Evolutionary conservation across 192 early-diverging fungal genomes (phyloP).

Genomic region (Dimargaris cristalligena): DNA sequence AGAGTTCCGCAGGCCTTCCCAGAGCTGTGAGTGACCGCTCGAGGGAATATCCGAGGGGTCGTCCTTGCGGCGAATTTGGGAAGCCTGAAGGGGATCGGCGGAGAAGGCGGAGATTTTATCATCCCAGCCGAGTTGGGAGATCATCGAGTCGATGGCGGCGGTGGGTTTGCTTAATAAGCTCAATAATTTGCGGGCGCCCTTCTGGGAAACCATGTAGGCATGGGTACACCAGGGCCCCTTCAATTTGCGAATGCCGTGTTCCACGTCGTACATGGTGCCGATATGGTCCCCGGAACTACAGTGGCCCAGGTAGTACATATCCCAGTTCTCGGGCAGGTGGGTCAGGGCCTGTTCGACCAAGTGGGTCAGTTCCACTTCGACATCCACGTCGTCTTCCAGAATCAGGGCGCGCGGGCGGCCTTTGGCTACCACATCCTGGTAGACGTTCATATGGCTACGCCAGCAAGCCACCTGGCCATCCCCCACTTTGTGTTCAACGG

Average conservation of each 20-base stretch:
- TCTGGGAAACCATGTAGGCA: background rate
- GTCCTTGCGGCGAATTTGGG: background rate
- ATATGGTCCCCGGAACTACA: constrained; percentile 17
- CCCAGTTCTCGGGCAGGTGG: constrained; percentile 17
- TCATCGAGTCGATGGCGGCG: background rate
- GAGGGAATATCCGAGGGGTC: background rate
- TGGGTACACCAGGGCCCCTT: background rate
- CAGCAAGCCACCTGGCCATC: constrained; percentile 11
- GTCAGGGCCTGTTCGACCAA: constrained; percentile 13
- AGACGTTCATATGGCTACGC: constrained; percentile 14
- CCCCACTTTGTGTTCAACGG: background rate
- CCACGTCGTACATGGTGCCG: background rate
- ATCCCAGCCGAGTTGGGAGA: background rate
- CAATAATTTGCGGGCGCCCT: background rate
- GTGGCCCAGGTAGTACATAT: constrained; percentile 23
- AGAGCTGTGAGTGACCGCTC: background rate
- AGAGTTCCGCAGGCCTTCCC: background rate
- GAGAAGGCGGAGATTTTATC: background rate
- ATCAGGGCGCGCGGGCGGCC: constrained; percentile 16
- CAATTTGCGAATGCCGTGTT: background rate
- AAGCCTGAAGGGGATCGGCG: background rate
- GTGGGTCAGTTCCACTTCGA: constrained; percentile 20
- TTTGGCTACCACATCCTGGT: constrained; percentile 14
- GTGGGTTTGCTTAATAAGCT: background rate
- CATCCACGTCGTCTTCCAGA: constrained; percentile 21